These are phyloP conservation scores for Cyclospora cayetanensis DNA, from an alignment of 169 alveolate species.

Conservation along the genomic window DNA sequence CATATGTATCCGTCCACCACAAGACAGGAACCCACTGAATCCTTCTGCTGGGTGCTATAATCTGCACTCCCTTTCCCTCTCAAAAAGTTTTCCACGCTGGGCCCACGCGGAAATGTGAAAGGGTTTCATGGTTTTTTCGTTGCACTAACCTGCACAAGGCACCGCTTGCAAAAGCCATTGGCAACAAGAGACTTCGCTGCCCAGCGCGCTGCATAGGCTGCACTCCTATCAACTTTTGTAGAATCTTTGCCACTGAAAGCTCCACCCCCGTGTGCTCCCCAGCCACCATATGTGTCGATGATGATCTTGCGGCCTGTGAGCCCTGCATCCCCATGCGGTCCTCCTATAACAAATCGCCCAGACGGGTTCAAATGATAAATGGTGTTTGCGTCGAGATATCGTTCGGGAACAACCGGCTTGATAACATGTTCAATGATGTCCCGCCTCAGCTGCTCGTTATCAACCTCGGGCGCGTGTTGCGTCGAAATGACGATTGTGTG, in stretches of 20 bases:
- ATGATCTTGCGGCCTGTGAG: constrained; percentile 94
- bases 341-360: constrained; percentile 98
- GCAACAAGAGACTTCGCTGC: constrained; percentile 98
- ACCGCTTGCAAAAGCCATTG: constrained; percentile 95
- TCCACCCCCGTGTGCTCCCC: constrained; percentile 99
- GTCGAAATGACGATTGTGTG: constrained; percentile 95
- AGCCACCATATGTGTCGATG: constrained; percentile 99
- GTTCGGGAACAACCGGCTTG: constrained; percentile 93
- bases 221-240: constrained; percentile 99
- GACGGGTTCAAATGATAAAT: constrained; percentile 96
- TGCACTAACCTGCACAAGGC: constrained; percentile 91
- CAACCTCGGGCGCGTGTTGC: constrained; percentile 87
- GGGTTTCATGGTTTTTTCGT: not conserved
- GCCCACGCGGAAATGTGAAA: not conserved
- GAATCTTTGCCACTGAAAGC: constrained; percentile 99
- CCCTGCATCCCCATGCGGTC: constrained; percentile 99
- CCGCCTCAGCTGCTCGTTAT: constrained; percentile 50
- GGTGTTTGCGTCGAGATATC: constrained; percentile 94
- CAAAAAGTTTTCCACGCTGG: not conserved
- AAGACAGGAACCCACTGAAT: too few relatives aligned
- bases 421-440: constrained; percentile 94
- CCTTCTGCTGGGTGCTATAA: not conserved
- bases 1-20: not conserved
- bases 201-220: constrained; percentile 98
- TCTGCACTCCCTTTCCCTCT: not conserved